Conservation (phyloP, 1,284 basidiomycete species). For the Cutaneotrichosporon sp. region DNA sequence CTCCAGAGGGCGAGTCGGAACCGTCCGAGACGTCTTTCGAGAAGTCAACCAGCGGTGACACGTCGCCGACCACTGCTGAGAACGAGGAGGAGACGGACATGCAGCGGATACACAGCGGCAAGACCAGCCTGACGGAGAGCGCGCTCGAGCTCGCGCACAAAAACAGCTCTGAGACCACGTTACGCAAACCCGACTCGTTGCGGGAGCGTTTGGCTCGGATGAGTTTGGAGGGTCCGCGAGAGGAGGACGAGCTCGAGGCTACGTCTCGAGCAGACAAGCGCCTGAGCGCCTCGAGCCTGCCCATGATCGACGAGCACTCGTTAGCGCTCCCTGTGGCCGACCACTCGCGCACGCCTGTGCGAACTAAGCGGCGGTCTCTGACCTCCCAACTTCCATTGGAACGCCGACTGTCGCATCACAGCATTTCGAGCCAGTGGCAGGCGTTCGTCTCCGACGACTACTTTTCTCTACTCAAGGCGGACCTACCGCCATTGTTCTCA, state of each 20-base stretch:
- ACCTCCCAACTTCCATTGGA: slow-evolving; percentile 66
- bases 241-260: slow-evolving; percentile 40
- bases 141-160: slow-evolving; percentile 44
- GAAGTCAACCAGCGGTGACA: slow-evolving; percentile 37
- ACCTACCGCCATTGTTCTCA: slow-evolving; percentile 78
- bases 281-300: slow-evolving; percentile 52
- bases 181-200: slow-evolving; percentile 35
- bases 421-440: slow-evolving; percentile 37
- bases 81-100: slow-evolving; percentile 35
- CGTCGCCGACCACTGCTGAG: slow-evolving; percentile 49
- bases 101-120: slow-evolving; percentile 37
- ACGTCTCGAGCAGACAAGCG: slow-evolving; percentile 23
- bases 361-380: slow-evolving; percentile 90
- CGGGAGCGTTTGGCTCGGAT: slow-evolving; percentile 15
- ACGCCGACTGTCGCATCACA: slow-evolving; percentile 47
- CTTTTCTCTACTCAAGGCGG: slow-evolving; percentile 65
- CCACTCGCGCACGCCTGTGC: slow-evolving; percentile 77
- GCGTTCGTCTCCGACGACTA: slow-evolving; percentile 59
- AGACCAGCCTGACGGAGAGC: slow-evolving; percentile 41
- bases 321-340: slow-evolving; percentile 48
- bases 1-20: slow-evolving; percentile 28
- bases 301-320: slow-evolving; percentile 40
- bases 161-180: slow-evolving; percentile 55
- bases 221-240: slow-evolving; percentile 37
- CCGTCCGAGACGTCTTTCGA: slow-evolving; percentile 45